phyloP scores from a whole-genome alignment of 768 basidiomycete species.

The Hortiboletus campestris region DNA sequence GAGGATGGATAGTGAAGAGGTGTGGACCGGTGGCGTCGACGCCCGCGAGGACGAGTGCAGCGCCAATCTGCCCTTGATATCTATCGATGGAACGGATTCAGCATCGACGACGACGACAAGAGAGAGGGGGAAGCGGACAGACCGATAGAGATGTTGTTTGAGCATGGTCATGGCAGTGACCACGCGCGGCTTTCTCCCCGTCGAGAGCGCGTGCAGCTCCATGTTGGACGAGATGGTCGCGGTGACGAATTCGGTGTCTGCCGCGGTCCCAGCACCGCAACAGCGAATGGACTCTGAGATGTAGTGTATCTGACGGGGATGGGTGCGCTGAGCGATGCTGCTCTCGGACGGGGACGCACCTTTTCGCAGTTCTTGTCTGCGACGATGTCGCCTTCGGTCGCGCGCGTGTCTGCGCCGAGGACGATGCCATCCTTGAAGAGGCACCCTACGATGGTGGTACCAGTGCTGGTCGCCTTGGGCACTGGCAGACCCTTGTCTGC shows the following conservation, averaged over 20 bases:
- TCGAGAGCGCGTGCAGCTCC: slow-evolving; percentile 86
- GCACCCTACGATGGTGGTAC: slow-evolving; percentile 97
- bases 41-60: slow-evolving; percentile 93
- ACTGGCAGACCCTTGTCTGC: slow-evolving; percentile 65
- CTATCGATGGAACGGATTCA: slow-evolving; percentile 37
- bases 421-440: slow-evolving; percentile 90
- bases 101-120: not conserved
- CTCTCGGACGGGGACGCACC: slow-evolving; percentile 43
- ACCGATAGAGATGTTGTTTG: slow-evolving; percentile 93
- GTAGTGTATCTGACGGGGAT: slow-evolving; percentile 99
- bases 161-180: slow-evolving; percentile 99
- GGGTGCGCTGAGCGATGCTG: not conserved
- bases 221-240: slow-evolving; percentile 96
- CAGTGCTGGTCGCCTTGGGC: slow-evolving; percentile 87
- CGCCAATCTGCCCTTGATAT: slow-evolving; percentile 91
- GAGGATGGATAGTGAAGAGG: slow-evolving; percentile 92
- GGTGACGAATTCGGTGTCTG: slow-evolving; percentile 94
- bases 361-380: slow-evolving; percentile 99
- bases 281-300: slow-evolving; percentile 94
- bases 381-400: slow-evolving; percentile 91
- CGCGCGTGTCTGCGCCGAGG: slow-evolving; percentile 94
- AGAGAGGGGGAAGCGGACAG: slow-evolving; percentile 15
- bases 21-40: slow-evolving; percentile 94
- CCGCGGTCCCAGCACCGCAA: slow-evolving; percentile 99
- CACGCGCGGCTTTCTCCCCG: slow-evolving; percentile 88